A percentile compares a stretch with the other conserved stretches of the same genome.
phyloP scores from a whole-genome alignment of 108 stramenopile genomes.

The Cyclotella sp. region DNA sequence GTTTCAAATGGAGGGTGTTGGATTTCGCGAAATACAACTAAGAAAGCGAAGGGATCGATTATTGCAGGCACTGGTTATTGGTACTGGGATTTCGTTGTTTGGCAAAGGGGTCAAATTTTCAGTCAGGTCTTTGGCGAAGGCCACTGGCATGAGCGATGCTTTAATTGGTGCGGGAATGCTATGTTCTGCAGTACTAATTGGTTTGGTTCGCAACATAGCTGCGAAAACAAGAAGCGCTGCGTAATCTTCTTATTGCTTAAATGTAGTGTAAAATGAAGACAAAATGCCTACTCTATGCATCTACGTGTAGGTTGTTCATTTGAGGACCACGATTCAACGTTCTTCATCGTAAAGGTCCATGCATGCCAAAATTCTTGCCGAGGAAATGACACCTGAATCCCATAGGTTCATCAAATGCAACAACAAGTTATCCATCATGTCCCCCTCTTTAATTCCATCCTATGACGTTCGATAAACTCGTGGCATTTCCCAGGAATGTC shows the following conservation, averaged over 20 bases:
- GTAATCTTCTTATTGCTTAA: background rate
- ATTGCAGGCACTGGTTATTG: conserved; percentile 34
- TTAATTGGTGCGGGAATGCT: no score
- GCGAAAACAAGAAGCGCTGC: background rate
- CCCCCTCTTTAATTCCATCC: conserved; percentile 21
- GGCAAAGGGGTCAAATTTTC: conserved; percentile 18
- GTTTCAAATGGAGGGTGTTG: conserved; percentile 52
- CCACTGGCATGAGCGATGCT: background rate
- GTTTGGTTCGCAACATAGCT: background rate
- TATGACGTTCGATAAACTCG: conserved; percentile 35
- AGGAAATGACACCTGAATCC: conserved; percentile 49
- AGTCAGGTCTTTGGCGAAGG: conserved; percentile 2
- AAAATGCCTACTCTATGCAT: no score
- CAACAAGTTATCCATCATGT: conserved; percentile 35
- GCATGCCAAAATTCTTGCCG: conserved; percentile 19
- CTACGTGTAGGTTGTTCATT: no score
- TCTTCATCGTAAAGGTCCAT: no score
- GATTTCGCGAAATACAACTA: conserved; percentile 30
- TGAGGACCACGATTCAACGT: no score
- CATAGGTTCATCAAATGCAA: conserved; percentile 55
- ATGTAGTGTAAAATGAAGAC: no score
- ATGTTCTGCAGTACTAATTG: no score
- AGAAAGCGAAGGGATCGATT: conserved; percentile 37
- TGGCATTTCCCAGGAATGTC: conserved; percentile 42
- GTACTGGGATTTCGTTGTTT: conserved; percentile 18